Conservation (phyloP, 2,329 filamentous ascomycete genomes). For the Sclerotinia subarctica region DNA sequence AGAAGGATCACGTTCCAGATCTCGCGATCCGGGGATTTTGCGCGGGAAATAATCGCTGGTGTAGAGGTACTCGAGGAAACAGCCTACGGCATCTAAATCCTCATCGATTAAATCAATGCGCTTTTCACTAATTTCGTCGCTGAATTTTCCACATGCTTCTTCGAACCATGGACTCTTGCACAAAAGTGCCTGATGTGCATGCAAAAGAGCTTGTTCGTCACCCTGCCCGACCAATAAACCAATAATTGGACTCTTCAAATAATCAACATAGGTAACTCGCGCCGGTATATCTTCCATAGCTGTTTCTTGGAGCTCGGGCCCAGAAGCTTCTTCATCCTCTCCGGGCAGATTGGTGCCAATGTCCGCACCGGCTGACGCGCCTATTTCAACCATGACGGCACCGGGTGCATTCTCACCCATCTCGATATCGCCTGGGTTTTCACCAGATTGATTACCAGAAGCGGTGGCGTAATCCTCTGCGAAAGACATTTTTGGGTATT, state of each 20-base stretch:
- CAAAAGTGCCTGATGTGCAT: constrained; percentile 77
- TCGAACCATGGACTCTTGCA: constrained; percentile 71
- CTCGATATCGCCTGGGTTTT: constrained; percentile 31
- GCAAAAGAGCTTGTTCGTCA: constrained; percentile 60
- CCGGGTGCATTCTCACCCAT: constrained; percentile 30
- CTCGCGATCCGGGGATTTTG: constrained; percentile 58
- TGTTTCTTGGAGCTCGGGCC: constrained; percentile 25
- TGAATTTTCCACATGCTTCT: constrained; percentile 59
- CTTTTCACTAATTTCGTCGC: constrained; percentile 59
- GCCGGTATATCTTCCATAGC: constrained; percentile 27
- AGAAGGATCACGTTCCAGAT: constrained; percentile 66
- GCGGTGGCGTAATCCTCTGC: constrained; percentile 29
- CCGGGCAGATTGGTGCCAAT: background rate
- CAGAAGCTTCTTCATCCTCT: background rate
- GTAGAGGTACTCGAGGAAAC: constrained; percentile 81
- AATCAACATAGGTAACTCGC: constrained; percentile 49
- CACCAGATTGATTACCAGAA: constrained; percentile 23
- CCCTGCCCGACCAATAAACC: constrained; percentile 63
- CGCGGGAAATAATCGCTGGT: constrained; percentile 83
- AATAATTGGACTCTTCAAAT: constrained; percentile 67
- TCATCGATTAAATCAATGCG: constrained; percentile 66
- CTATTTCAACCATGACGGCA: constrained; percentile 33
- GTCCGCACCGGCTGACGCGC: constrained; percentile 9
- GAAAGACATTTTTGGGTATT: background rate
- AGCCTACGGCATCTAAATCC: constrained; percentile 70